Evolutionary conservation across 495 filamentous ascomycete genomes (phyloP).

Genomic region (Podospora pseudopauciseta): DNA sequence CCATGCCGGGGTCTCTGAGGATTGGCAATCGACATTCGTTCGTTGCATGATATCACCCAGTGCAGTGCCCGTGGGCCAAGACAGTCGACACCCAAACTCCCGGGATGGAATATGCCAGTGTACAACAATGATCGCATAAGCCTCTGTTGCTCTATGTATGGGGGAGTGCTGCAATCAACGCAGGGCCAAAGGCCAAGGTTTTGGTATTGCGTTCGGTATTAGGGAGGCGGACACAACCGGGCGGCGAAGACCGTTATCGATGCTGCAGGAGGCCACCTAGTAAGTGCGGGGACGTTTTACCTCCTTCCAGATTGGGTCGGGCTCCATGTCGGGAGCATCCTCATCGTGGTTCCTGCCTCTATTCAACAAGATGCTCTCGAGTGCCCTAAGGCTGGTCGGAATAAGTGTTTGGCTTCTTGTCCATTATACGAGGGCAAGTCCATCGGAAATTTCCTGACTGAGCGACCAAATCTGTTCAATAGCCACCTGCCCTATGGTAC

Average conservation of each 20-base stretch:
- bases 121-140: too few relatives aligned
- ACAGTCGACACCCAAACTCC: not conserved
- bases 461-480: too few relatives aligned
- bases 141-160: not conserved
- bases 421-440: too few relatives aligned
- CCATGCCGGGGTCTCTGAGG: not conserved
- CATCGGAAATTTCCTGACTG: too few relatives aligned
- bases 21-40: not conserved
- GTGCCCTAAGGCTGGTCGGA: not conserved
- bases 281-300: not conserved
- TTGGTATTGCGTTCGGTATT: not conserved
- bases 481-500: too few relatives aligned
- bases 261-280: not conserved
- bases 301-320: not conserved
- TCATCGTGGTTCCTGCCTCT: not conserved
- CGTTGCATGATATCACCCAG: not conserved
- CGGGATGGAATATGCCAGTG: too few relatives aligned
- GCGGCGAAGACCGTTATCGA: not conserved
- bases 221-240: not conserved
- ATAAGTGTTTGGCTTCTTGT: not conserved
- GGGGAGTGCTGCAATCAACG: not conserved
- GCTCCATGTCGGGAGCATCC: not conserved
- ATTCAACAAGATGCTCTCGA: not conserved
- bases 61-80: not conserved
- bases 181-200: slow-evolving; percentile 1